Evolutionary conservation across 257 asterid genomes (phyloP).

Genomic region (Lantana camara): DNA sequence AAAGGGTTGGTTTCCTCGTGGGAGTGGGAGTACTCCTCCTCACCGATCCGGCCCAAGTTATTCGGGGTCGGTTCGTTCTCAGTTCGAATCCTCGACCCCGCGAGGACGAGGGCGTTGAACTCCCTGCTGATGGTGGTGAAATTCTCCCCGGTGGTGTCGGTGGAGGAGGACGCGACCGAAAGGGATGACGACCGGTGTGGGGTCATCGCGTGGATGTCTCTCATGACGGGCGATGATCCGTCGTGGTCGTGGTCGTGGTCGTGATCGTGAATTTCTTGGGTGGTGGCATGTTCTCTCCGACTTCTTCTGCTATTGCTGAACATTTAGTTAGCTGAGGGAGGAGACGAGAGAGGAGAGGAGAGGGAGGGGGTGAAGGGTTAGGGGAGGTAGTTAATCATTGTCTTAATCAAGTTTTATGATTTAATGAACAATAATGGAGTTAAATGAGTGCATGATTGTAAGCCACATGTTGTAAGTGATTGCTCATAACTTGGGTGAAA

Average conservation of each 20-base stretch:
- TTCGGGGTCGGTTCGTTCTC: not conserved
- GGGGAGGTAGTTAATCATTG: too few species aligned
- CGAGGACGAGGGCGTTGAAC: conserved; percentile 32
- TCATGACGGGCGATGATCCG: conserved; percentile 5
- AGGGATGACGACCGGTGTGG: conserved; percentile 23
- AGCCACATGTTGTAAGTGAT: too few species aligned
- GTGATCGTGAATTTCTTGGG: not conserved
- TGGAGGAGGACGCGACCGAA: conserved; percentile 10
- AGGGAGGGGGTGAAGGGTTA: too few species aligned
- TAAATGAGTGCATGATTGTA: too few species aligned
- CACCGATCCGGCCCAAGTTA: not conserved
- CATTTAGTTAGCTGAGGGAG: too few species aligned
- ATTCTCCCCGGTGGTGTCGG: conserved; percentile 3
- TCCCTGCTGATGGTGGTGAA: conserved; percentile 25
- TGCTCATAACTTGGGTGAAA: too few species aligned
- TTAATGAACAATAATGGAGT: too few species aligned
- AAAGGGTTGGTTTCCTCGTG: conserved; percentile 62
- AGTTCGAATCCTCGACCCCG: conserved; percentile 7
- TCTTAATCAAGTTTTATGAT: too few species aligned
- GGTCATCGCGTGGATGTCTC: conserved; percentile 30
- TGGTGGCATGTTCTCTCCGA: not conserved
- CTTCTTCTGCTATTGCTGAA: too few species aligned
- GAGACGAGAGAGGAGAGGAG: too few species aligned
- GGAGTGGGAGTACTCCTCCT: conserved; percentile 55
- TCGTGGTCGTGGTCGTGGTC: not conserved